Conservation (phyloP, 768 basidiomycete genomes). For the Lyophyllum atratum region DNA sequence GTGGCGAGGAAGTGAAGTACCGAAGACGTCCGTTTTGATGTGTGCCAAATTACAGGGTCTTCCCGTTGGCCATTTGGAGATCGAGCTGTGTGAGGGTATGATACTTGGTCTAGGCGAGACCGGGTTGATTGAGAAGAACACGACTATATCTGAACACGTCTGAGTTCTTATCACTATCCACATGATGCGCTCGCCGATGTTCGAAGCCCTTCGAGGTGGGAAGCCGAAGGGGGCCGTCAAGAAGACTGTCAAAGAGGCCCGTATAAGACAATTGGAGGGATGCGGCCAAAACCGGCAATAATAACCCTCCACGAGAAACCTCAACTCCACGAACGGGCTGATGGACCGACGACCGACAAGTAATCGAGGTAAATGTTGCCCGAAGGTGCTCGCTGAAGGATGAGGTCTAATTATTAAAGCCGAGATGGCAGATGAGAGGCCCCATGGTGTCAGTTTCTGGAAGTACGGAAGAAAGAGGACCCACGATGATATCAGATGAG, state of each 20-base stretch:
- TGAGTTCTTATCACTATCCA: neutral
- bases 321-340: neutral
- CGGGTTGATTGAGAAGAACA: constrained; percentile 1
- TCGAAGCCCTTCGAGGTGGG: neutral
- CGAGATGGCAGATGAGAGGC: neutral
- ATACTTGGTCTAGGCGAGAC: constrained; percentile 7
- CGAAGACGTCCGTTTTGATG: neutral
- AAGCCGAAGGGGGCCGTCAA: neutral
- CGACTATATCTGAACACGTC: constrained; percentile 1
- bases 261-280: neutral
- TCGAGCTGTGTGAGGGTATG: neutral
- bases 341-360: neutral
- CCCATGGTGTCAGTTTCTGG: neutral
- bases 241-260: constrained; percentile 1
- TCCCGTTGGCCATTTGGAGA: constrained; percentile 1
- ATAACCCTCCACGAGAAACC: neutral
- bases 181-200: neutral
- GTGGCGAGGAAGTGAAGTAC: neutral
- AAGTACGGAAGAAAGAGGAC: neutral
- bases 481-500: neutral
- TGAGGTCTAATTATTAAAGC: neutral
- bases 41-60: neutral
- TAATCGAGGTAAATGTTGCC: neutral
- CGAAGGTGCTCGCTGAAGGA: neutral
- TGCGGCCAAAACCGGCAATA: neutral